Percentiles rank a stretch among this genome's conserved stretches.
Conservation (phyloP, 805 yeast species). For the Maudiozyma turicensis region DNA sequence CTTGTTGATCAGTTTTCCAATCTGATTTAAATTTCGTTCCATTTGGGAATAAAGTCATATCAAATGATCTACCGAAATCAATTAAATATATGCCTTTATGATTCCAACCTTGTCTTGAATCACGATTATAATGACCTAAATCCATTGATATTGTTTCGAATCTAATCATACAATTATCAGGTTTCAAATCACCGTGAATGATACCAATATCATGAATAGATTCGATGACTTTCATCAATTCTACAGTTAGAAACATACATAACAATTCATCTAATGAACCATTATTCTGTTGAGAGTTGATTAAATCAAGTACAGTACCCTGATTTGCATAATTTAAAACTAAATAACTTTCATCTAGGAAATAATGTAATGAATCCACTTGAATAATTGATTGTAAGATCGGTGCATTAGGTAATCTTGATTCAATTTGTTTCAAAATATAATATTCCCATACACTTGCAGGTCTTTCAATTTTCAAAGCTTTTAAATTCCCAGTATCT, state of each 20-base stretch:
- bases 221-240: conserved; percentile 50
- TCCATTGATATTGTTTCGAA: conserved; percentile 23
- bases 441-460: conserved; percentile 75
- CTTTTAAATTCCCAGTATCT: conserved; percentile 44
- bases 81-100: conserved; percentile 51
- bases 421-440: conserved; percentile 49
- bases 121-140: conserved; percentile 25
- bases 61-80: conserved; percentile 78
- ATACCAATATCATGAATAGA: conserved; percentile 55
- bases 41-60: conserved; percentile 44
- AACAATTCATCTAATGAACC: conserved; percentile 47
- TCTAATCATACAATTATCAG: conserved; percentile 77
- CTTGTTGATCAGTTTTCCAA: conserved; percentile 57
- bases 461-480: conserved; percentile 66
- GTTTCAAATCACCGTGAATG: conserved; percentile 77
- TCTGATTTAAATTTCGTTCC: conserved; percentile 47
- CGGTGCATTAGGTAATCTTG: conserved; percentile 25
- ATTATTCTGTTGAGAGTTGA: conserved; percentile 37
- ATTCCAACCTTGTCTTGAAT: conserved; percentile 39
- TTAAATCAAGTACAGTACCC: conserved; percentile 66
- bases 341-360: conserved; percentile 58
- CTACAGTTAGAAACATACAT: conserved; percentile 52
- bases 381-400: conserved; percentile 36
- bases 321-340: conserved; percentile 54
- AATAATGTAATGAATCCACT: conserved; percentile 44